Evolutionary conservation across 345 rosid species (phyloP).

Genomic region (Salix purpurea): DNA sequence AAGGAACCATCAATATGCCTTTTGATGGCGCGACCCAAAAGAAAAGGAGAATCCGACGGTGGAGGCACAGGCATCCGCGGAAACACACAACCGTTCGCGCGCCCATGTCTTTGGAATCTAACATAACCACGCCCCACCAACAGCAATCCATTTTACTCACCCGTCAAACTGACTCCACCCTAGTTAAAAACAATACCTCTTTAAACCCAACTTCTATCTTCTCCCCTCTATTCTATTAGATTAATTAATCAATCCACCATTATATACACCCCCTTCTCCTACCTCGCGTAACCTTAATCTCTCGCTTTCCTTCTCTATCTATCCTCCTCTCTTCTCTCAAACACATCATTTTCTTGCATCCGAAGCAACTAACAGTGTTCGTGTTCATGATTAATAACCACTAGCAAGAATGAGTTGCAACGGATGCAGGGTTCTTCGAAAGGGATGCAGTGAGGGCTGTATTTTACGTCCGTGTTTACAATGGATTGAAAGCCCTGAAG

Average conservation of each 20-base stretch:
- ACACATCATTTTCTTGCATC: constrained; percentile 21
- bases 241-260: background rate
- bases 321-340: background rate
- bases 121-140: background rate
- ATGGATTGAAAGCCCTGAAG: constrained; percentile 84
- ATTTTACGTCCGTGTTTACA: constrained; percentile 82
- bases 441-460: constrained; percentile 94
- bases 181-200: constrained; percentile 19
- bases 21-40: background rate
- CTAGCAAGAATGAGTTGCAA: constrained; percentile 73
- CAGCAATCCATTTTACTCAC: background rate
- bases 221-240: background rate
- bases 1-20: constrained; percentile 8
- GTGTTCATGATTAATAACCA: background rate
- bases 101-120: constrained; percentile 81
- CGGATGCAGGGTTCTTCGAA: constrained; percentile 92
- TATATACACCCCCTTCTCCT: background rate
- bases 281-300: background rate
- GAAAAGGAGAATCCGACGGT: constrained; percentile 49
- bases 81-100: constrained; percentile 84
- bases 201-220: background rate
- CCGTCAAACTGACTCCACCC: constrained; percentile 26
- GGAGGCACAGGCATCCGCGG: constrained; percentile 75
- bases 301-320: background rate
- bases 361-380: constrained; percentile 22